A percentile compares a stretch with the other conserved stretches of the same genome.
phyloP scores from a whole-genome alignment of 2,329 filamentous ascomycete species.

The Coleophoma eucalyptorum region DNA sequence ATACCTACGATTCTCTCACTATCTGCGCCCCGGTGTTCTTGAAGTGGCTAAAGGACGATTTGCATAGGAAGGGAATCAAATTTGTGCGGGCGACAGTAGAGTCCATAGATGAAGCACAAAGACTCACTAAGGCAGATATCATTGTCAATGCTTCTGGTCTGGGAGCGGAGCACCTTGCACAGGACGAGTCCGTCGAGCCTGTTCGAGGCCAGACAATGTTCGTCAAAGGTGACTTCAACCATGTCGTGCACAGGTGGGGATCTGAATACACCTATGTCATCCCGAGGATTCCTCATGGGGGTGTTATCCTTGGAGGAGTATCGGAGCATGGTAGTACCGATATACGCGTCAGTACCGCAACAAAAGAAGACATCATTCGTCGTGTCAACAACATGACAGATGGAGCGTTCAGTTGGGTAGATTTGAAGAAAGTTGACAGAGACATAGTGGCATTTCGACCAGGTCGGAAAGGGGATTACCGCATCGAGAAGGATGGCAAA shows the following conservation, averaged over 20 bases:
- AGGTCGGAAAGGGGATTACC: neutral
- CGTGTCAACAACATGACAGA: conserved; percentile 1
- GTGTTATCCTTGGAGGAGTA: conserved; percentile 1
- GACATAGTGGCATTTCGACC: conserved; percentile 6
- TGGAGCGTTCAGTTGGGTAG: neutral
- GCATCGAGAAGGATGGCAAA: conserved; percentile 3
- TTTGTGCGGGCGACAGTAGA: neutral
- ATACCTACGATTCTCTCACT: neutral
- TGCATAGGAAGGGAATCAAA: neutral
- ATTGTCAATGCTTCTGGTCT: conserved; percentile 2
- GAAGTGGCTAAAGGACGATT: neutral
- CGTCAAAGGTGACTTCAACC: neutral
- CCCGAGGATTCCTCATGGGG: neutral
- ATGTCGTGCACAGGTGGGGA: neutral
- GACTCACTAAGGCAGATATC: neutral
- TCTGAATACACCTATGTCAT: conserved; percentile 4
- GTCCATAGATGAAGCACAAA: neutral
- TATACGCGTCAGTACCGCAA: neutral
- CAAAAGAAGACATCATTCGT: conserved; percentile 1
- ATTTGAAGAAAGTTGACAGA: neutral
- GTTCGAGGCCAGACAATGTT: conserved; percentile 4
- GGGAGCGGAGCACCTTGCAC: neutral
- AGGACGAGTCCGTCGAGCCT: neutral
- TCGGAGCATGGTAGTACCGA: neutral
- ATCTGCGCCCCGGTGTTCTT: neutral